Evolutionary conservation across 805 yeast genomes (phyloP).

Genomic region (Wickerhamiella siamensis): DNA sequence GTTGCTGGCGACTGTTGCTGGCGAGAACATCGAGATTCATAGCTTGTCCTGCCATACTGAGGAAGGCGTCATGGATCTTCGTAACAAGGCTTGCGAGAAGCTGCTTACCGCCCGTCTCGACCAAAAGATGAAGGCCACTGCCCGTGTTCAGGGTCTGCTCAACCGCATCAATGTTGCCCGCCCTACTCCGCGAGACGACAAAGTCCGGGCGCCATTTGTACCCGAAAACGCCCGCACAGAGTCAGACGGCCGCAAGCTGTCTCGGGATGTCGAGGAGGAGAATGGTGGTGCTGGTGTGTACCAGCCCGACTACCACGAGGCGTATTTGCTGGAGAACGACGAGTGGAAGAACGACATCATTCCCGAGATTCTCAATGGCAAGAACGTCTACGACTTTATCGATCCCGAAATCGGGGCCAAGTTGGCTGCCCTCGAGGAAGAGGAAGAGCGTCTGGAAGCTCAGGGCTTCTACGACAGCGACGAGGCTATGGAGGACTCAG

Average conservation of each 20-base stretch:
- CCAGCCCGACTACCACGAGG: constrained; percentile 85
- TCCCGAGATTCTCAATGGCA: constrained; percentile 95
- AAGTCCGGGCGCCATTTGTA: constrained; percentile 56
- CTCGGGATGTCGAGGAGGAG: constrained; percentile 81
- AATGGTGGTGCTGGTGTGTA: constrained; percentile 99
- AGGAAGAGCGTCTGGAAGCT: constrained; percentile 82
- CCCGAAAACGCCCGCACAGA: constrained; percentile 71
- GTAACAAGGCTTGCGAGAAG: constrained; percentile 96
- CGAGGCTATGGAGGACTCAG: constrained; percentile 39
- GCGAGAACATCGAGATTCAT: constrained; percentile 73
- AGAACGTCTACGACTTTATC: constrained; percentile 90
- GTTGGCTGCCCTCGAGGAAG: constrained; percentile 89
- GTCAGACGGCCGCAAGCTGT: constrained; percentile 55
- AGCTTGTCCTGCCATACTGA: constrained; percentile 86
- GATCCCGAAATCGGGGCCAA: constrained; percentile 92
- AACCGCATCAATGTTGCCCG: constrained; percentile 91
- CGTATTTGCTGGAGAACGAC: constrained; percentile 82
- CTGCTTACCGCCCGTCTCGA: constrained; percentile 89
- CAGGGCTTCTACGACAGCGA: constrained; percentile 96
- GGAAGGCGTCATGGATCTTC: constrained; percentile 87
- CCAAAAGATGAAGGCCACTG: constrained; percentile 85
- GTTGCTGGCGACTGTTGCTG: constrained; percentile 46
- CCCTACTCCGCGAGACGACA: constrained; percentile 80
- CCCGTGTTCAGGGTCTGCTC: constrained; percentile 75
- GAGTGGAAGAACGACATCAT: constrained; percentile 95